Evolutionary conservation across 306 rosid genomes (phyloP).

Genomic region (Vachellia collinsii): DNA sequence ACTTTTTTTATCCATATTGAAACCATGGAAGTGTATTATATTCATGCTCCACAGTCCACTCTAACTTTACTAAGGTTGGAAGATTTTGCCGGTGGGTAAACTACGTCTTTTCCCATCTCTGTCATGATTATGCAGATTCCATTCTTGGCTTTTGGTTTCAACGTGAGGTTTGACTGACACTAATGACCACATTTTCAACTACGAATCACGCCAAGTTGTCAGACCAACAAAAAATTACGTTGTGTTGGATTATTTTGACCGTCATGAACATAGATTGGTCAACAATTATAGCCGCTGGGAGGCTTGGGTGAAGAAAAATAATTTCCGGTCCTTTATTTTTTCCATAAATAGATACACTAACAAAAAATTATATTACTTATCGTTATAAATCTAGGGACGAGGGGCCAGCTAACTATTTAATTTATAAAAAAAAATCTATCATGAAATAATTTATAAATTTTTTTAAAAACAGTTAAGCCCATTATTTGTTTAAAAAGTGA

Average conservation of each 20-base stretch:
- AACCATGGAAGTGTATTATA: no score
- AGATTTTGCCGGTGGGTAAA: neutral
- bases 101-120: neutral
- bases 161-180: neutral
- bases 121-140: neutral
- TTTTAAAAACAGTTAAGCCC: no score
- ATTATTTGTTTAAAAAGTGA: no score
- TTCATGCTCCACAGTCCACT: neutral
- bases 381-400: no score
- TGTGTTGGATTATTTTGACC: neutral
- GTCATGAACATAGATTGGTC: neutral
- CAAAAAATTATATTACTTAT: no score
- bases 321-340: no score
- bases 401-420: no score
- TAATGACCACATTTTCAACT: conserved; percentile 19
- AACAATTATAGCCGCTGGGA: no score
- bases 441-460: no score
- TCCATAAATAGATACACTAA: no score
- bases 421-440: no score
- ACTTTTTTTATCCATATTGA: no score
- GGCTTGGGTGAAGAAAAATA: neutral
- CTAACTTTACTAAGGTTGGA: neutral
- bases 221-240: neutral
- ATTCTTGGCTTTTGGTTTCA: neutral
- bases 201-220: conserved; percentile 25